Conservation (phyloP, 768 basidiomycete species). For the Boletus fagicola region DNA sequence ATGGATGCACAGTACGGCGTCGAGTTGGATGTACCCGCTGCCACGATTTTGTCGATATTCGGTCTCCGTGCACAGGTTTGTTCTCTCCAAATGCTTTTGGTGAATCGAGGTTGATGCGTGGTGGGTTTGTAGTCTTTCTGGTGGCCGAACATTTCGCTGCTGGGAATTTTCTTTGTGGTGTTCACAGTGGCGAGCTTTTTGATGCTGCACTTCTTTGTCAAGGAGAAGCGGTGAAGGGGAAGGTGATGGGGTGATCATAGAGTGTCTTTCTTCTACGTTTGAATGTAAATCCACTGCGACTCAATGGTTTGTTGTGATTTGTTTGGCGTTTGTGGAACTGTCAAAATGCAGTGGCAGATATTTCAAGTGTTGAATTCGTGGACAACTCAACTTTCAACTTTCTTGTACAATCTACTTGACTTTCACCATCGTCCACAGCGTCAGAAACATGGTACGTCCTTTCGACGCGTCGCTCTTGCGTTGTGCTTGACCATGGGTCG, state of each 20-base stretch:
- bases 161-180: conserved; percentile 81
- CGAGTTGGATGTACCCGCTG: conserved; percentile 94
- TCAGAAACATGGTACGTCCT: conserved; percentile 26
- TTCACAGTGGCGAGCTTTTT: conserved; percentile 79
- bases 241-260: not conserved
- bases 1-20: conserved; percentile 79
- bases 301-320: conserved; percentile 12
- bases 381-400: conserved; percentile 5
- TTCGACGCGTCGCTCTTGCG: conserved; percentile 8
- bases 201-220: conserved; percentile 84
- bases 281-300: not conserved
- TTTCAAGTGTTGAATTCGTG: conserved; percentile 4
- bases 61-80: conserved; percentile 84
- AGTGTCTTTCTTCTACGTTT: not conserved
- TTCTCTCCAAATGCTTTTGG: not conserved
- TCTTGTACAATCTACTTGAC: conserved; percentile 6
- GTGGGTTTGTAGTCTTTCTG: conserved; percentile 74
- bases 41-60: conserved; percentile 91
- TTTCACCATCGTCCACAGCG: conserved; percentile 3
- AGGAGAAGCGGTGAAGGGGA: conserved; percentile 53
- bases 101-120: conserved; percentile 7
- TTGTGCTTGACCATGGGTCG: conserved; percentile 1
- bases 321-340: conserved; percentile 24
- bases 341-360: not conserved
- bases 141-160: conserved; percentile 92